Evolutionary conservation across 2,329 filamentous ascomycete genomes (phyloP), one percentile per base, ranked within the genome.

Genomic region (Talaromyces islandicus): DNA sequence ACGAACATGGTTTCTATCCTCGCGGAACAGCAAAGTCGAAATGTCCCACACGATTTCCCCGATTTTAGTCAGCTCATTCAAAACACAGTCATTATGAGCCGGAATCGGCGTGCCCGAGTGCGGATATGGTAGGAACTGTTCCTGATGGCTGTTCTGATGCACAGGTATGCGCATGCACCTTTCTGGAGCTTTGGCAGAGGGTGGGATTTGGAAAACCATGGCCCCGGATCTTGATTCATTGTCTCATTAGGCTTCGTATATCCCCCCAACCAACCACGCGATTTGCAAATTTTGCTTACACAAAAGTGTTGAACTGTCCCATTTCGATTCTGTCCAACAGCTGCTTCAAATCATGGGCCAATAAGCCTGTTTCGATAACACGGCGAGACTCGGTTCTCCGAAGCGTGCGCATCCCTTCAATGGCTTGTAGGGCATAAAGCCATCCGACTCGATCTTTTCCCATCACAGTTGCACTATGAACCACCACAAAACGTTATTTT

Each of bases 381-480:
- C 64, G 4, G 63, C 60, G 2, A 64, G 65, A 35, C 67, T 63
- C 1, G 62, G 27, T 66, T 54, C 68, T 66, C 55, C 65, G 60
- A 54, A 63, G 48, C 54, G 24, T 46, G 48, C 35, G 43, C 32
- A 56, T 58, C 51, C 43, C 54, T 56, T 56, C 58, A 24, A 60
- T 68, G 7, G 65, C 64, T 41, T 65, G 65, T 46, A 60, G 60
- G n/a, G 64, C 65, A 62, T 69, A 70, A 60, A 67, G 64, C 66
- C 64, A 71, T 50, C 64, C 69, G 55, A 66, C 57, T 52, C 67
- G 67, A 59, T 72, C 70, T 56, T 72, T 70, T 7, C 70, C 70
- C 64, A 68, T 70, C n/a, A 29, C 55, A 35, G 14, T 54, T 27
- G 59, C 55, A 55, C 59, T 60, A 30, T 56, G 19, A 50, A 19